Conservation (phyloP, 768 basidiomycete genomes). For the Phanerochaete sordida region DNA sequence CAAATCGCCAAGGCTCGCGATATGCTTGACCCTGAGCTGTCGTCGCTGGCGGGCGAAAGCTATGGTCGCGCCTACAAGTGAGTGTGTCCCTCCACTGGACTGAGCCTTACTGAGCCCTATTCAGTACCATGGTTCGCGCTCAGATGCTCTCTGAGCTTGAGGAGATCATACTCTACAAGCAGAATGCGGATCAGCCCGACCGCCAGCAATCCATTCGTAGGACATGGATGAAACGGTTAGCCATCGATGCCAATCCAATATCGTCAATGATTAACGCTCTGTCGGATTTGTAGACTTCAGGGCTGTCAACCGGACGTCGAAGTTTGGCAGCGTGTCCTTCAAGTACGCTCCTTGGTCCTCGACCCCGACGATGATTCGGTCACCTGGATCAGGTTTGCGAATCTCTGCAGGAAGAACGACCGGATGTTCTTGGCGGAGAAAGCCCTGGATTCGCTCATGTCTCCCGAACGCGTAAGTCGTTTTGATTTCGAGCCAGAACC, state of each 20-base stretch:
- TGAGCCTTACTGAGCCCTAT: conserved; percentile 9
- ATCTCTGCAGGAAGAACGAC: conserved; percentile 92
- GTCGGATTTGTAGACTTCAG: conserved; percentile 51
- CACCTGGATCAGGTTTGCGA: conserved; percentile 99
- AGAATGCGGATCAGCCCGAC: conserved; percentile 89
- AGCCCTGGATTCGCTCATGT: conserved; percentile 88
- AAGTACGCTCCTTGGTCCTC: conserved; percentile 91
- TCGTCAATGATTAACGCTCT: too few species aligned
- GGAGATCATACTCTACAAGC: conserved; percentile 95
- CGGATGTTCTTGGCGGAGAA: conserved; percentile 95
- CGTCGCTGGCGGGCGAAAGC: conserved; percentile 89
- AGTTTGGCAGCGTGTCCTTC: conserved; percentile 97
- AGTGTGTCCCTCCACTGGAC: conserved; percentile 22
- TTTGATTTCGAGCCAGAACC: not conserved
- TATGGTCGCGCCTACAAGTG: conserved; percentile 98
- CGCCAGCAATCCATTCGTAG: conserved; percentile 86
- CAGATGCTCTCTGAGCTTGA: conserved; percentile 98
- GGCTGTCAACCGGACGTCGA: conserved; percentile 98
- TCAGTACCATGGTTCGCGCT: conserved; percentile 90
- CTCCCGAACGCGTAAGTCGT: conserved; percentile 58
- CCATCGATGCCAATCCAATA: too few species aligned
- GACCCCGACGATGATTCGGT: conserved; percentile 91
- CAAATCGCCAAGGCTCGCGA: conserved; percentile 95
- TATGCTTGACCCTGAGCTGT: conserved; percentile 85
- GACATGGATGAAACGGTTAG: conserved; percentile 96